Evolutionary conservation across 176 grass and related monocot species (phyloP), one percentile per base, ranked within the genome.

Genomic region (Juncus effusus): DNA sequence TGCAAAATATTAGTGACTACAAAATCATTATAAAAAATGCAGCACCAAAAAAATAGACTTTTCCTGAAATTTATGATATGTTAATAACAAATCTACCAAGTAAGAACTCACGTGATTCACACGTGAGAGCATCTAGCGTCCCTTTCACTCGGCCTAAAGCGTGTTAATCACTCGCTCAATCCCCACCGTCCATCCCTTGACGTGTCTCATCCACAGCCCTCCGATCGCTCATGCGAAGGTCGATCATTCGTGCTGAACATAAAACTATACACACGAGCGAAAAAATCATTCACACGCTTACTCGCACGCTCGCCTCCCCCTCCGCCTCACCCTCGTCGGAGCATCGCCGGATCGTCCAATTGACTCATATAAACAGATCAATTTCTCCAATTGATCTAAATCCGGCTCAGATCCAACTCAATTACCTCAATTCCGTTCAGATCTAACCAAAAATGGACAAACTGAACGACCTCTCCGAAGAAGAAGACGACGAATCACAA

Each of bases 161-260:
- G 75, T 59, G 81, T 77, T 50, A 42, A 37, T 12, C 38, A 38
- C 38, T n/a, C 51, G 49, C 68, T 38, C 78, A 62, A 75, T 42
- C 3, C 9, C 8, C 63, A 79, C 80, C 41, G 63, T 62, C 77
- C 40, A 41, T 19, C 16, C 3, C 8, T 7, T 3, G 59, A 90
- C 81, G 86, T 82, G 90, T 84, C 78, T 36, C 2, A 6, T 39
- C 12, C 10, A 3, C 63, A n/a, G 51, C 67, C 36, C 56, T 78
- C 67, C 7, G 66, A 77, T 77, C 40, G 44, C 6, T 64, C 55
- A 42, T 58, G 54, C 80, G 61, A 64, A 78, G 44, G 52, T 62
- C 81, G 60, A 58, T 62, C 81, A 60, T 64, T 52, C 78, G 86
- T 82, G 83, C 79, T 69, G 74, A 60, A 67, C 83, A 80, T 85